Percentiles rank a stretch among this genome's conserved stretches.
These are phyloP conservation scores for Fusarium devonianum DNA, from an alignment of 2,329 filamentous ascomycete genomes.

Conservation along the genomic window DNA sequence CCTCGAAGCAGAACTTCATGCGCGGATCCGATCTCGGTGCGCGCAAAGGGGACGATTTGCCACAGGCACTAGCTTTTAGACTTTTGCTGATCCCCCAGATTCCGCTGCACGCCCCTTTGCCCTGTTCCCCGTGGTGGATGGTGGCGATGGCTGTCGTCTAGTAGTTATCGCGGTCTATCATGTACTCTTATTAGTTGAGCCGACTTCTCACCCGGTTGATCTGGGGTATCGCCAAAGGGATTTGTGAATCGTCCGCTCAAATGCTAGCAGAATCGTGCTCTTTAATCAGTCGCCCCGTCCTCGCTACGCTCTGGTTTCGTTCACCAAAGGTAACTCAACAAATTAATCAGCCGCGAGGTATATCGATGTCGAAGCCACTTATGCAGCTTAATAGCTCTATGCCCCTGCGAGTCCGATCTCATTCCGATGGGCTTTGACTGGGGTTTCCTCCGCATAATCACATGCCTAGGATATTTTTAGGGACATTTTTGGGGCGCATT, in stretches of 20 bases:
- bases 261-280: too few relatives aligned
- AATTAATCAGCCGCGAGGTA: constrained; percentile 2
- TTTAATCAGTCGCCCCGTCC: too few relatives aligned
- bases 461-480: not conserved
- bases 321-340: too few relatives aligned
- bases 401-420: not conserved
- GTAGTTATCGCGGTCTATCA: constrained; percentile 6
- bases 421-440: not conserved
- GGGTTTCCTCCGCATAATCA: constrained; percentile 11
- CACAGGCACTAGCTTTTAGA: not conserved
- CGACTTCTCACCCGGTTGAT: too few relatives aligned
- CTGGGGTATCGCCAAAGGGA: too few relatives aligned
- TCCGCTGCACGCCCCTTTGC: constrained; percentile 26
- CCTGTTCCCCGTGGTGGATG: constrained; percentile 25
- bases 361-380: not conserved
- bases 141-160: constrained; percentile 31
- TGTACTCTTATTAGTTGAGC: too few relatives aligned
- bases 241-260: too few relatives aligned
- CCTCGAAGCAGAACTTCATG: constrained; percentile 5
- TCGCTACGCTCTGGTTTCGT: too few relatives aligned
- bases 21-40: constrained; percentile 30
- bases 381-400: constrained; percentile 8
- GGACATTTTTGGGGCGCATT: too few relatives aligned
- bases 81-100: constrained; percentile 23
- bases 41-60: not conserved